Conservation (phyloP, 2,329 filamentous ascomycete genomes). For the Colletotrichum orchidophilum region DNA sequence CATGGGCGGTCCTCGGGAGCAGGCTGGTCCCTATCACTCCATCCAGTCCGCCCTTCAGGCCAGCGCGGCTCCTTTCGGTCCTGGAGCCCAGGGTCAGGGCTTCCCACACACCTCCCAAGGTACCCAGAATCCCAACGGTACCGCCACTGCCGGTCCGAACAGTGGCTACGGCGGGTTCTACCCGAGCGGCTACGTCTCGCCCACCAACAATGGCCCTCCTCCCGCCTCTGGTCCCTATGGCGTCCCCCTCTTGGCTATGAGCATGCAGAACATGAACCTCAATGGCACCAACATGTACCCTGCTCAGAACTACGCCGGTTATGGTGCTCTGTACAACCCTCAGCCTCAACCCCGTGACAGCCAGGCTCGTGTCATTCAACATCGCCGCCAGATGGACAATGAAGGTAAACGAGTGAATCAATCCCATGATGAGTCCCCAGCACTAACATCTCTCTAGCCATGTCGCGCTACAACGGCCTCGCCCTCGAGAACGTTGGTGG, state of each 20-base stretch:
- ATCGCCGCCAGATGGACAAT: conserved; percentile 77
- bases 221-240: conserved; percentile 41
- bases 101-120: conserved; percentile 36
- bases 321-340: conserved; percentile 60
- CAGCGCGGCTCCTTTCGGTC: conserved; percentile 82
- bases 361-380: conserved; percentile 79
- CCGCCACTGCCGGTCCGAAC: conserved; percentile 16
- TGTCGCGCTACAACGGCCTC: conserved; percentile 85
- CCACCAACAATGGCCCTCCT: conserved; percentile 20
- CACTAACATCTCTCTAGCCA: conserved; percentile 56
- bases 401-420: conserved; percentile 62
- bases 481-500: conserved; percentile 83
- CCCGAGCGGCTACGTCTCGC: conserved; percentile 25
- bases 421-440: not conserved
- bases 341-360: conserved; percentile 73
- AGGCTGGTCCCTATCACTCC: conserved; percentile 61
- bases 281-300: conserved; percentile 57
- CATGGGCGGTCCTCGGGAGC: conserved; percentile 52
- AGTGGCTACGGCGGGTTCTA: conserved; percentile 26
- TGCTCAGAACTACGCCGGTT: conserved; percentile 67
- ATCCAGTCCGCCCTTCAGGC: conserved; percentile 81
- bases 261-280: conserved; percentile 74
- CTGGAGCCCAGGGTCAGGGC: conserved; percentile 54
- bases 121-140: conserved; percentile 36
- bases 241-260: conserved; percentile 72